Base-by-base conservation (phyloP, 768 basidiomycete genomes). In the Lactarius psammicola region DNA sequence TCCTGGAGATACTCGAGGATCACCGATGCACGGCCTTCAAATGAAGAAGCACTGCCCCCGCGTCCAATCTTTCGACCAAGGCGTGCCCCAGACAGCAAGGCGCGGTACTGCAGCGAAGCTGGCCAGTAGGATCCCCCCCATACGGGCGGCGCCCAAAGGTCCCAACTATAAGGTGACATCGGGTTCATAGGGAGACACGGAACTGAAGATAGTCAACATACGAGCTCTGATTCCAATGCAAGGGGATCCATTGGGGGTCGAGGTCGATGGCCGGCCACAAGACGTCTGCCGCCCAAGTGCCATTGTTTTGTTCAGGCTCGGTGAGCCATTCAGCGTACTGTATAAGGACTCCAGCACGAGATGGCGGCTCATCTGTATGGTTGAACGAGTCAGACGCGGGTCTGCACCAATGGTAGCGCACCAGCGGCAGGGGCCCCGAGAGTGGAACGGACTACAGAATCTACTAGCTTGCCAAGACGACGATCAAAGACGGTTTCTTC, bases 281-380 rank as follows among this genome's bases (percentile, higher is more conserved):
- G 53, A 42, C 42, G 33, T 42, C 42, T 20, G 42, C 42, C 17
- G 20, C 42, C 42, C 42, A 42, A 18, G 42, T 20, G 42, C 42
- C 59, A 31, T 65, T 65, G 36, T 60, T 60, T 33, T 65, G 64
- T 23, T 51, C 33, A 2, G 63, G 46, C 38, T 53, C n/a, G 17
- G 62, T 53, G n/a, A 65, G 64, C 65, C 65, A 67, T 15, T 66
- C 65, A 15, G 56, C 65, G 26, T 66, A 66, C 60, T 63, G 51
- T 28, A 66, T 53, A 4, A 63, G 18, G 8, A 63, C 56, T 3
- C 15, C n/a, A 10, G 56, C 65, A 1, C 56, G 65, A 18, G 58
- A 62, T 11, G 65, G 65, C 1, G 60, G 65, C 17, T 46, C 61
- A 44, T 63, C 65, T 66, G 36, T 8, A 46, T 7, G 46, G 2